phyloP scores from a whole-genome alignment of 805 yeast species.

The Teunomyces pallodes region DNA sequence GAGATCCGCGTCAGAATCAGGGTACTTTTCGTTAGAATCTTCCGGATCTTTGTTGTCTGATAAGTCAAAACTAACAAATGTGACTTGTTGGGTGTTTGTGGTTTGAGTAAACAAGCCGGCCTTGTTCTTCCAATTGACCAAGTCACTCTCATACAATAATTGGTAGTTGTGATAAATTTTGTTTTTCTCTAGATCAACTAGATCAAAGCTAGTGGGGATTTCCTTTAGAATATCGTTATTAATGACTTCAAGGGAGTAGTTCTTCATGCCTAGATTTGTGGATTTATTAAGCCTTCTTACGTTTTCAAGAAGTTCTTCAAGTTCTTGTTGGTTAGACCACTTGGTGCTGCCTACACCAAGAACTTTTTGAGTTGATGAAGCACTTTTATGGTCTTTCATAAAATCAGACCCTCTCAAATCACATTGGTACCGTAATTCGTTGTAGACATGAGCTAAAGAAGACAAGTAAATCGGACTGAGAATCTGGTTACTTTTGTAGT shows the following conservation, averaged over 20 bases:
- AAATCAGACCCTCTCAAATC: conserved; percentile 27
- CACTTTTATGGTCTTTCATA: not conserved
- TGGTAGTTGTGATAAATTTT: conserved; percentile 12
- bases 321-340: conserved; percentile 32
- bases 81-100: not conserved
- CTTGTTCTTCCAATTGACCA: conserved; percentile 19
- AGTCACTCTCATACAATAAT: conserved; percentile 17
- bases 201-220: conserved; percentile 10
- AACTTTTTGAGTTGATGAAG: not conserved
- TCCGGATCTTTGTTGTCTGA: conserved; percentile 12
- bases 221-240: not conserved
- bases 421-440: conserved; percentile 56
- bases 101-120: conserved; percentile 14
- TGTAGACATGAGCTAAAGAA: conserved; percentile 54
- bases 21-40: not conserved
- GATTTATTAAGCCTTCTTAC: conserved; percentile 21
- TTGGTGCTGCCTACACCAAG: conserved; percentile 22
- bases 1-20: not conserved
- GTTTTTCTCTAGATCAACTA: conserved; percentile 22
- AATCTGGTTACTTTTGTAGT: conserved; percentile 4
- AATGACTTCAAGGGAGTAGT: not conserved
- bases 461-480: conserved; percentile 32
- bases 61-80: conserved; percentile 3
- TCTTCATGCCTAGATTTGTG: not conserved
- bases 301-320: conserved; percentile 29